Evolutionary conservation across 257 asterid genomes (phyloP).

Genomic region (Mitragyna speciosa): DNA sequence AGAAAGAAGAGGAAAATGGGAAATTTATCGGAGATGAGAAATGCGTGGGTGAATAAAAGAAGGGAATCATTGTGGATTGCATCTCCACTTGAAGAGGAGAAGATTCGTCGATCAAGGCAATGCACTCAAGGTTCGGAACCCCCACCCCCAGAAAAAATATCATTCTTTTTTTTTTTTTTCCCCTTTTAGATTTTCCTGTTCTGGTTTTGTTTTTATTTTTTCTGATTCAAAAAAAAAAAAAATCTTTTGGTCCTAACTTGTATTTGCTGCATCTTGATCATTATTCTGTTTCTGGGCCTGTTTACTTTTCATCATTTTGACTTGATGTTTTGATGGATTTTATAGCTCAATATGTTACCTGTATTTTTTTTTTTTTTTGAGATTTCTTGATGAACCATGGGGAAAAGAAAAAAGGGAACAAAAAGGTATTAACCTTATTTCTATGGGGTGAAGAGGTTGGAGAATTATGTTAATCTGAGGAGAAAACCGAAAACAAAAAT

Average conservation of each 20-base stretch:
- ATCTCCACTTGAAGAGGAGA: constrained; percentile 41
- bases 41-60: constrained; percentile 14
- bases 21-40: constrained; percentile 18
- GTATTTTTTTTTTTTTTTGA: not conserved
- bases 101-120: constrained; percentile 32
- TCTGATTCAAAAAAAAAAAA: no score
- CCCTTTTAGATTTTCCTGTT: not conserved
- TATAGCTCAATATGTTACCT: no score
- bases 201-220: not conserved
- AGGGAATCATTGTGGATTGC: constrained; percentile 30
- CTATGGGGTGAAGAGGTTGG: not conserved
- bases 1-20: constrained; percentile 13
- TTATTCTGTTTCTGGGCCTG: not conserved
- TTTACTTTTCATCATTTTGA: not conserved
- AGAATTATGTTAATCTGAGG: not conserved
- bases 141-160: not conserved
- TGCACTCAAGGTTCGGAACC: constrained; percentile 38
- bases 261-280: not conserved
- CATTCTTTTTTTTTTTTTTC: not conserved
- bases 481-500: not conserved
- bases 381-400: not conserved
- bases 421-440: not conserved
- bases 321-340: not conserved
- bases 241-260: not conserved
- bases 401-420: not conserved